Base-by-base conservation (phyloP, 228 moss, liverwort and hornwort species). In the Sphagnum magellanicum region DNA sequence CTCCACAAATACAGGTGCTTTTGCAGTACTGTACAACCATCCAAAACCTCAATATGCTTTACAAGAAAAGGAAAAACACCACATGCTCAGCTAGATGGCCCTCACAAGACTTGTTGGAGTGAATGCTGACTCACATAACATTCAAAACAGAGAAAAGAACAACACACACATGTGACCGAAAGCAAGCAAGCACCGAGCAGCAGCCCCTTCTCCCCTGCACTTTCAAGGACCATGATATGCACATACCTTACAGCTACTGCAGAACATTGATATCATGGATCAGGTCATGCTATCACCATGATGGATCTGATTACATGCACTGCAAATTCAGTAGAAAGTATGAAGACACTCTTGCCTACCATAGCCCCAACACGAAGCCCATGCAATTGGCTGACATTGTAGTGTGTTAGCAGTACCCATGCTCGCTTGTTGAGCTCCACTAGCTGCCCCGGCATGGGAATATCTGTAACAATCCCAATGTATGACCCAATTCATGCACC, bases 361-460 rank as follows among this genome's bases (percentile, higher is more conserved):
- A 87, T 65, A 70, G 88, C 90, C 64, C 92, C 92, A 61, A 88
- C 76, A 81, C 87, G 81, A 75, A 90, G 85, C 60, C 88, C 90
- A 53, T 88, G 84, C 67, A 93, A 66, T 66, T 77, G 77, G 65
- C 74, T 82, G 63, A 76, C 74, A 16, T 77, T 77, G 52, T 79
- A 86, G 63, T 88, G 88, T 52, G 84, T 90, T 51, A 90, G 78
- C 32, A 93, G 81, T 65, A 93, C 82, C 92, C 88, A 93, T 65
- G 90, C 88, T 74, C 77, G 80, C 59, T 81, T 72, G 79, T 90
- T 90, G 46, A 93, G 84, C 74, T 90, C 84, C 77, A 93, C 79
- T 60, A 93, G 79, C 52, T 73, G 78, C 16, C 70, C 84, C 59
- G 75, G 78, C 79, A 93, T 86, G 53, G 81, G 63, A 32, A 81